These are phyloP conservation scores for Ehretia macrophylla DNA, from an alignment of 257 asterid genomes.

Conservation along the genomic window DNA sequence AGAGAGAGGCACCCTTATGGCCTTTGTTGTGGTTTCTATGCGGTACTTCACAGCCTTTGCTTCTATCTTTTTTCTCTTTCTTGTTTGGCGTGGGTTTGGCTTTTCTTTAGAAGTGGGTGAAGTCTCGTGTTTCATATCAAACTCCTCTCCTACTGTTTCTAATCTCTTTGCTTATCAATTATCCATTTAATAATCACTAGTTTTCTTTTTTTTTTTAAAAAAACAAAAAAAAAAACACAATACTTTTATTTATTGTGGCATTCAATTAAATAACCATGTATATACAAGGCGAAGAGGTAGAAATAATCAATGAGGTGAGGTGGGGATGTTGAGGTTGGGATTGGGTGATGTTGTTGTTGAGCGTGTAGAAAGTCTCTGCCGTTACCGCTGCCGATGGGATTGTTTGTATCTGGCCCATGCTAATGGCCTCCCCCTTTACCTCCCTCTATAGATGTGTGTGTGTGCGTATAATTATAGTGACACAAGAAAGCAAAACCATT, in stretches of 20 bases:
- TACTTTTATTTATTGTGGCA: background rate
- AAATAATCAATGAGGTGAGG: constrained; percentile 10
- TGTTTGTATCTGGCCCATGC: constrained; percentile 25
- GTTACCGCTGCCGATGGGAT: constrained; percentile 25
- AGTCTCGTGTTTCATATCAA: constrained; percentile 34
- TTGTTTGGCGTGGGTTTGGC: constrained; percentile 32
- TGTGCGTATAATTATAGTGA: background rate
- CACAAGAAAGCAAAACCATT: background rate
- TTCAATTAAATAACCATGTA: too few species aligned
- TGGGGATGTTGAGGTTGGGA: constrained; percentile 4
- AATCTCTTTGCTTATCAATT: background rate
- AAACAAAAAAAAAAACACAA: background rate
- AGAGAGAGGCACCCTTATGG: background rate
- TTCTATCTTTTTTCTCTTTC: background rate
- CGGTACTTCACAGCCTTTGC: background rate
- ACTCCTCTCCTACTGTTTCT: background rate
- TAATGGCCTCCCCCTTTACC: constrained; percentile 4
- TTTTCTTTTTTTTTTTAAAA: too few species aligned
- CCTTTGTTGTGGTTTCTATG: constrained; percentile 7
- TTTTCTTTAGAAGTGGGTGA: constrained; percentile 14
- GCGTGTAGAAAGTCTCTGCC: constrained; percentile 22
- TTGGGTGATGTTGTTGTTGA: constrained; percentile 26
- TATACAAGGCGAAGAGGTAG: background rate
- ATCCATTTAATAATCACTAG: background rate
- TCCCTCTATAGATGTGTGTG: background rate